phyloP scores from a whole-genome alignment of 2,329 filamentous ascomycete genomes.

The Colletotrichum orbiculare region DNA sequence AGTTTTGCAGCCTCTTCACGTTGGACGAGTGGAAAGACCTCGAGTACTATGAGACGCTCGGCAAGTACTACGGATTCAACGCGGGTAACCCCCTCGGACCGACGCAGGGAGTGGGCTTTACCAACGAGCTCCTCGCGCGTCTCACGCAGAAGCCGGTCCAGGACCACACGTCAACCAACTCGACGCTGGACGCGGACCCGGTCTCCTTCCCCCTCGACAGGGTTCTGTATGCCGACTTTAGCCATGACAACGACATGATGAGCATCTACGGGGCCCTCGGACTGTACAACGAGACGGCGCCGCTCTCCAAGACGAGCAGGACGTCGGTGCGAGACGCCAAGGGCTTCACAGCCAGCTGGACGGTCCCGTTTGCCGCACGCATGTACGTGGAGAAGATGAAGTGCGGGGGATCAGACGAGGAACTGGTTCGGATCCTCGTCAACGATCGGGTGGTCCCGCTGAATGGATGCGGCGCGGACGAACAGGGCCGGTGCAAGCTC shows the following conservation, averaged over 20 bases:
- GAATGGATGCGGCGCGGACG: slow-evolving; percentile 76
- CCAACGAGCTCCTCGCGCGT: slow-evolving; percentile 87
- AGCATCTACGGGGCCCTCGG: slow-evolving; percentile 81
- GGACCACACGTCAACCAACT: slow-evolving; percentile 81
- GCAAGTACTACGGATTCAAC: slow-evolving; percentile 87
- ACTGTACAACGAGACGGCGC: slow-evolving; percentile 74
- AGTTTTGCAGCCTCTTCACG: slow-evolving; percentile 82
- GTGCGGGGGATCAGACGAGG: slow-evolving; percentile 64
- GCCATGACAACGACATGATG: slow-evolving; percentile 90
- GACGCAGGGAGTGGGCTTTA: slow-evolving; percentile 87
- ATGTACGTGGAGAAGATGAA: slow-evolving; percentile 90
- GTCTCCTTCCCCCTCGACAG: slow-evolving; percentile 78
- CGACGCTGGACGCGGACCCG: slow-evolving; percentile 75
- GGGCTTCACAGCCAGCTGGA: slow-evolving; percentile 81
- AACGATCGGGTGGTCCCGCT: slow-evolving; percentile 86
- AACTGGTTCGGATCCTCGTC: slow-evolving; percentile 81
- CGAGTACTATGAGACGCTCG: slow-evolving; percentile 82
- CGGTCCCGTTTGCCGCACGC: slow-evolving; percentile 83
- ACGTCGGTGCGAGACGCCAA: slow-evolving; percentile 60
- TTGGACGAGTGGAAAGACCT: slow-evolving; percentile 79
- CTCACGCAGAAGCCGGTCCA: slow-evolving; percentile 75
- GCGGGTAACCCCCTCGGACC: slow-evolving; percentile 82
- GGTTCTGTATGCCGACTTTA: slow-evolving; percentile 86
- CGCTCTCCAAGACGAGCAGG: slow-evolving; percentile 63
- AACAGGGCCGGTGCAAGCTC: slow-evolving; percentile 76